A percentile compares a stretch with the other conserved stretches of the same genome.
Conservation (phyloP, 2,329 filamentous ascomycete species). For the Clarireedia paspali region DNA sequence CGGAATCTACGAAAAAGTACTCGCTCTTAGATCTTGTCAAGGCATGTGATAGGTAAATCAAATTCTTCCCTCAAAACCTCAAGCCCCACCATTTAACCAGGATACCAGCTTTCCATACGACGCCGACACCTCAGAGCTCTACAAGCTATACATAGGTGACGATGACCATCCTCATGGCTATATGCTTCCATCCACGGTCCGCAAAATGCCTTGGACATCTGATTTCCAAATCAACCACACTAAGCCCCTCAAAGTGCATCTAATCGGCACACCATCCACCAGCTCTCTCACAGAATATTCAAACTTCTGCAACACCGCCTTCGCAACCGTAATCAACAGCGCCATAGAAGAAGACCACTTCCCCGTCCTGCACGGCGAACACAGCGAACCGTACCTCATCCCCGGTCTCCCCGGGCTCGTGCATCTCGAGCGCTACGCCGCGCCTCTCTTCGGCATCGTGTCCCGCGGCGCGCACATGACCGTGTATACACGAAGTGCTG, state of each 20-base stretch:
- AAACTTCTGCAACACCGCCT: slow-evolving; percentile 30
- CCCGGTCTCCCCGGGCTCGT: not conserved
- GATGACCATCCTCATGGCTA: slow-evolving; percentile 43
- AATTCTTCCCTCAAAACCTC: not conserved
- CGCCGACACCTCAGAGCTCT: slow-evolving; percentile 25
- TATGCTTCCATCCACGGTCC: slow-evolving; percentile 38
- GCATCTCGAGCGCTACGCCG: slow-evolving; percentile 10
- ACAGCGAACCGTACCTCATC: slow-evolving; percentile 8
- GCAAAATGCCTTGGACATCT: slow-evolving; percentile 39
- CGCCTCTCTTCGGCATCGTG: slow-evolving; percentile 53
- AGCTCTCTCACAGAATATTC: slow-evolving; percentile 27
- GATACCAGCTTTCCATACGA: slow-evolving; percentile 10
- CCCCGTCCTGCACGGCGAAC: slow-evolving; percentile 18
- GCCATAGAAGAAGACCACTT: slow-evolving; percentile 33
- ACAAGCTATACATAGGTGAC: slow-evolving; percentile 37
- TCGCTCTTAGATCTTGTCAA: slow-evolving; percentile 33
- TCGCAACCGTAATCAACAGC: slow-evolving; percentile 31
- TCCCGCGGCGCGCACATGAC: slow-evolving; percentile 61
- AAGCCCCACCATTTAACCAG: not conserved
- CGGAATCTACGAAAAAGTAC: not conserved
- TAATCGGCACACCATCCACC: slow-evolving; percentile 16
- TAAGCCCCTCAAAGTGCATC: slow-evolving; percentile 27
- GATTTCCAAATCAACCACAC: slow-evolving; percentile 31
- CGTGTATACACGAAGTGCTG: slow-evolving; percentile 41
- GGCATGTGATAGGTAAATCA: slow-evolving; percentile 35